These are phyloP conservation scores for Amphirosellinia nigrospora DNA, from an alignment of 495 filamentous ascomycete species.

Conservation along the genomic window DNA sequence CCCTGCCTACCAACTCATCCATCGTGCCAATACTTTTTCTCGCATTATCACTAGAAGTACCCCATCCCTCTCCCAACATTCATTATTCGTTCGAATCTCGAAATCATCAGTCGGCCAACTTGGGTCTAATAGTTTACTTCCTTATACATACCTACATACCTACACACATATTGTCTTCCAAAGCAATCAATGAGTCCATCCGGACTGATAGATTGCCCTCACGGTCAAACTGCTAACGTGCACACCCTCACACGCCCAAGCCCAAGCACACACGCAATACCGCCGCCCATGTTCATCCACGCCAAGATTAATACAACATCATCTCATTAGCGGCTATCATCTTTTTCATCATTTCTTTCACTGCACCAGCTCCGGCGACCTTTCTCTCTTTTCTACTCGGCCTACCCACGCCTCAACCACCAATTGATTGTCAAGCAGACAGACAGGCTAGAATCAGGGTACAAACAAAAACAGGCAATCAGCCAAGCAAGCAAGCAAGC, in stretches of 20 bases:
- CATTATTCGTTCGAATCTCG: neutral
- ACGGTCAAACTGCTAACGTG: neutral
- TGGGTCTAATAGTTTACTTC: neutral
- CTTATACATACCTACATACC: neutral
- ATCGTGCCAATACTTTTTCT: conserved; percentile 1
- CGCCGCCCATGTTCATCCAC: neutral
- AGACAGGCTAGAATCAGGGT: neutral
- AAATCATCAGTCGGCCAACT: neutral
- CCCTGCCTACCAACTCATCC: neutral
- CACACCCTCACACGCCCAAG: neutral
- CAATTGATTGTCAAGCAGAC: neutral
- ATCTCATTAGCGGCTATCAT: conserved; percentile 16
- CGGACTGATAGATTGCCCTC: neutral
- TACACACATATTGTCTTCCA: neutral
- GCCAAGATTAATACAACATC: neutral
- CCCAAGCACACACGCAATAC: conserved; percentile 2
- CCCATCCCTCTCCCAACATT: conserved; percentile 6
- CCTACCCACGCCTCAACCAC: neutral
- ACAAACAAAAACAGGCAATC: neutral
- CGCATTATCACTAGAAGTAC: neutral
- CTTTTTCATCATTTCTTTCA: neutral
- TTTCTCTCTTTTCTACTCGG: conserved; percentile 6
- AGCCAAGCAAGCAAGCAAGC: neutral
- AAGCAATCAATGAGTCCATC: neutral
- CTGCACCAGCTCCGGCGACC: neutral